A percentile compares a stretch with the other conserved stretches of the same genome.
phyloP scores from a whole-genome alignment of 169 alveolate species.

The Miamiensis avidus region DNA sequence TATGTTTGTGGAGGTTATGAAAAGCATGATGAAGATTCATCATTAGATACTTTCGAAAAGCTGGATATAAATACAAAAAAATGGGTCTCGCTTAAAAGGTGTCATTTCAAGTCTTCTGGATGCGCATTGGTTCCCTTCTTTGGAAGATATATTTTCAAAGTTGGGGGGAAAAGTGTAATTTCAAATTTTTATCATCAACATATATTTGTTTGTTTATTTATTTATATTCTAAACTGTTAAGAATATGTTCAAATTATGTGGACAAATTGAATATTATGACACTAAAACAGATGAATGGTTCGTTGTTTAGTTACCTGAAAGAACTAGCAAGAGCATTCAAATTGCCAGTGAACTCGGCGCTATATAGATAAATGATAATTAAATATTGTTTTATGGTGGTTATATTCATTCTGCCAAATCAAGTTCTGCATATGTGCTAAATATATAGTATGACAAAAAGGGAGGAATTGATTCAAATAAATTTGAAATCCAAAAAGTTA shows the following conservation, averaged over 20 bases:
- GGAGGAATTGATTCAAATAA: neutral
- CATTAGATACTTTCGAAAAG: neutral
- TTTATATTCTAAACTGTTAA: no score
- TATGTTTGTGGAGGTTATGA: neutral
- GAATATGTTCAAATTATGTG: neutral
- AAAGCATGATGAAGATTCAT: neutral
- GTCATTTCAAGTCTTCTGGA: neutral
- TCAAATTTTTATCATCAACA: neutral
- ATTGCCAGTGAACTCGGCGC: neutral
- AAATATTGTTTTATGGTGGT: neutral
- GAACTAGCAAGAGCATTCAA: neutral
- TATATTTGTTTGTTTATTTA: neutral
- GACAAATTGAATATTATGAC: neutral
- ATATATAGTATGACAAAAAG: no score
- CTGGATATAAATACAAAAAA: neutral
- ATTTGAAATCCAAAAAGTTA: no score
- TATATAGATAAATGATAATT: no score
- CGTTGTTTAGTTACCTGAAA: neutral
- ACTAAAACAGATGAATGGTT: neutral
- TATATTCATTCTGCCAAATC: neutral
- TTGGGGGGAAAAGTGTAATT: neutral
- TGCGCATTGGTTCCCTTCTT: neutral
- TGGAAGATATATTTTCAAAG: neutral
- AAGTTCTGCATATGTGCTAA: neutral
- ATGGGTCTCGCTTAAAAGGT: neutral